Base-by-base conservation (phyloP, 2,329 filamentous ascomycete species). In the Plenodomus biglobosus region DNA sequence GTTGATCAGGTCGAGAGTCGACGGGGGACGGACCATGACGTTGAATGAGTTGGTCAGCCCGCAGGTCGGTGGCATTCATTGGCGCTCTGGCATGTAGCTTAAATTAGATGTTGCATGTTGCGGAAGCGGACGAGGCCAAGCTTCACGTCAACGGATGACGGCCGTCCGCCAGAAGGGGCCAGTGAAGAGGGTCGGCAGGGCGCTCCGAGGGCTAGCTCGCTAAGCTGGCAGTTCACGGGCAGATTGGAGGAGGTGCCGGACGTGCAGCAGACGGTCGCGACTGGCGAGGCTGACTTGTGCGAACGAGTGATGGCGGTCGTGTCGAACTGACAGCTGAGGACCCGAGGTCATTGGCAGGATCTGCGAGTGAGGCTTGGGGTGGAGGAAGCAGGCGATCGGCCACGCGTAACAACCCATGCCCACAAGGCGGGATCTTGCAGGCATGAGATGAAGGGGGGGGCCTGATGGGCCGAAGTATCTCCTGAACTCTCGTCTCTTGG, bases 311-410 rank as follows among this genome's bases (percentile, higher is more conserved):
- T 24, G 6, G 6, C 22, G 8, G 27, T 32, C 6, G 3, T 32
- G 27, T 7, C 27, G 8, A 32, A 15, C 27, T 32, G 13, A 32
- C 6, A 32, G 8, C 11, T 32, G 27, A 15, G 27, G 27, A 32
- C 3, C 11, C 15, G 27, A 15, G 27, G 27, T 32, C 11, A 38
- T 53, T 52, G 53, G 53, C 53, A 56, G 61, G 66, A 70, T 69
- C 65, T 58, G 58, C 68, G 53, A 67, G 62, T 68, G 66, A 71
- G 67, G 68, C 66, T 68, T 60, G 55, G 46, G 42, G 62, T 59
- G 55, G 56, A 58, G 46, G 47, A n/a, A n/a, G 55, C 27, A 58
- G 43, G 45, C 50, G 64, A 68, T 69, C 66, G 57, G 50, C 63
- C 57, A 54, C 46, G 55, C 54, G 62, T 54, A 46, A 43, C 17